Percentiles rank a stretch among this genome's conserved stretches.
Evolutionary conservation across 306 rosid genomes (phyloP).

Genomic region (Vachellia pachyceras): DNA sequence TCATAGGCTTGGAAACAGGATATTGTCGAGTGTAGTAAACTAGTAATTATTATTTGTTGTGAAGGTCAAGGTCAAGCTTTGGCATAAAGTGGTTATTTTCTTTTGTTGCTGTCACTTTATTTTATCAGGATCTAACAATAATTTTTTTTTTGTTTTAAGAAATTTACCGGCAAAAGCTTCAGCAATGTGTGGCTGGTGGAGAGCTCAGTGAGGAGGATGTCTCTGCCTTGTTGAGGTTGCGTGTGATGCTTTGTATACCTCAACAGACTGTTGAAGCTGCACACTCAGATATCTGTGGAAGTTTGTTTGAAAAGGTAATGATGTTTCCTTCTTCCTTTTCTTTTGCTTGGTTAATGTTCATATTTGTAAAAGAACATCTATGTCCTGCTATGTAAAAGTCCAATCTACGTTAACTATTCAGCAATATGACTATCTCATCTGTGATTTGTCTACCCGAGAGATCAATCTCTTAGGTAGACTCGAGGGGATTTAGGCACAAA

Average conservation of each 20-base stretch:
- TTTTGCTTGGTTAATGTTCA: constrained; percentile 13
- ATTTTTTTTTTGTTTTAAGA: constrained; percentile 54
- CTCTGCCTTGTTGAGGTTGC: constrained; percentile 81
- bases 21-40: not conserved
- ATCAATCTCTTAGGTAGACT: constrained; percentile 25
- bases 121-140: constrained; percentile 41
- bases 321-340: constrained; percentile 22
- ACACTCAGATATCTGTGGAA: constrained; percentile 94
- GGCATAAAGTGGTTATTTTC: not conserved
- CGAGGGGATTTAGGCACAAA: constrained; percentile 6
- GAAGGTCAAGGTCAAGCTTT: constrained; percentile 10
- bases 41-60: constrained; percentile 1
- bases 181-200: constrained; percentile 89
- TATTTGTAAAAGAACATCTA: constrained; percentile 12
- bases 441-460: constrained; percentile 11
- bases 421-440: constrained; percentile 15
- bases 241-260: constrained; percentile 93
- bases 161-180: constrained; percentile 97
- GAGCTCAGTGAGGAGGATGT: constrained; percentile 82
- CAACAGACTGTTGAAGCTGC: constrained; percentile 90
- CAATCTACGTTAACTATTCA: not conserved
- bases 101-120: constrained; percentile 23
- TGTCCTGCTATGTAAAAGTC: constrained; percentile 31
- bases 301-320: constrained; percentile 89
- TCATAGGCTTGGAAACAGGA: not conserved